Conservation (phyloP, 2,329 filamentous ascomycete genomes). For the Drechslerella dactyloides region DNA sequence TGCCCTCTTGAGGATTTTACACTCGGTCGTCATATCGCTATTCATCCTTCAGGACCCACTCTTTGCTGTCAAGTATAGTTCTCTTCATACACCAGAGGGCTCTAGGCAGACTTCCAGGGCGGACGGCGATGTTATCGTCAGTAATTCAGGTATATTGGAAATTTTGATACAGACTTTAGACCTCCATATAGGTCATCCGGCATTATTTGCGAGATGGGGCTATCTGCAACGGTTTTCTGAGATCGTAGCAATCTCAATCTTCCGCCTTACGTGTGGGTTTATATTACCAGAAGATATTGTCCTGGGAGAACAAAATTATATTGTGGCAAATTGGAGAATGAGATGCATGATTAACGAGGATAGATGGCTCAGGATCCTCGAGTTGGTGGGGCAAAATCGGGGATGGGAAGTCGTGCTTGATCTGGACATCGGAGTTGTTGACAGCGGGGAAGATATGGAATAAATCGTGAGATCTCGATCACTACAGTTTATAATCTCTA, state of each 20-base stretch:
- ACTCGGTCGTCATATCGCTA: slow-evolving; percentile 48
- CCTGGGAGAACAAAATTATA: slow-evolving; percentile 21
- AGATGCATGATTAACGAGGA: slow-evolving; percentile 44
- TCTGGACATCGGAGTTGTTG: slow-evolving; percentile 11
- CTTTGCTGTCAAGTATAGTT: slow-evolving; percentile 21
- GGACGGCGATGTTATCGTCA: too few species aligned
- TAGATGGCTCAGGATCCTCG: slow-evolving; percentile 30
- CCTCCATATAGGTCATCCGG: slow-evolving; percentile 36
- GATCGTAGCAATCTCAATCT: slow-evolving; percentile 33
- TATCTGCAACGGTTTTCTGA: slow-evolving; percentile 43
- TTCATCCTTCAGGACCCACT: slow-evolving; percentile 43
- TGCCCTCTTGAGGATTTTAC: slow-evolving; percentile 43
- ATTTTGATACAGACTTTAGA: slow-evolving; percentile 20
- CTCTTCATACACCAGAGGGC: slow-evolving; percentile 26
- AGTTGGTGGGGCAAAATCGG: slow-evolving; percentile 22
- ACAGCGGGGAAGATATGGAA: slow-evolving; percentile 24
- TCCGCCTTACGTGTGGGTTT: slow-evolving; percentile 25
- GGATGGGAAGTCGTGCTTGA: slow-evolving; percentile 43
- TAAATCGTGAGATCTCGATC: too few species aligned
- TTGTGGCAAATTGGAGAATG: slow-evolving; percentile 35
- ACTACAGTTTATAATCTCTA: too few species aligned
- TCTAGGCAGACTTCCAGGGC: background rate
- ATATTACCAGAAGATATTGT: slow-evolving; percentile 15
- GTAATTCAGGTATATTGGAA: slow-evolving; percentile 18
- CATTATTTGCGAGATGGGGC: slow-evolving; percentile 30